Evolutionary conservation across 1,139 yeast genomes (phyloP), one percentile per base, ranked within the genome.

Genomic region (Taphrina deformans): DNA sequence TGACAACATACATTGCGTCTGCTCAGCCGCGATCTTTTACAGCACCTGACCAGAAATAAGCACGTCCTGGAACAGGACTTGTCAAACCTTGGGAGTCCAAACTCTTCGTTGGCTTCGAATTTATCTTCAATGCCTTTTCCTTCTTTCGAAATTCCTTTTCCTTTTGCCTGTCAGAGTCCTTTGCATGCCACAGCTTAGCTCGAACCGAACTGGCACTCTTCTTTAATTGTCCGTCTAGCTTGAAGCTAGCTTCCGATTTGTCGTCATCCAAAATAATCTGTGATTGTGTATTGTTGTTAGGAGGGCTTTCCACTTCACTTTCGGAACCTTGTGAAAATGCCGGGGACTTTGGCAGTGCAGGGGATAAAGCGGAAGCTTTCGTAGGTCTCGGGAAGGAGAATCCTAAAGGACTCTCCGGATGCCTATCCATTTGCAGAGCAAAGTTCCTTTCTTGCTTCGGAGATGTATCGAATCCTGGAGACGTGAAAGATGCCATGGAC

Each of bases 401-500:
- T n/a, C 55, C 26, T 5, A 51, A 31, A 38, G 58, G 58, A 38
- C 58, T 53, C 23, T 35, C 58, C 6, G 48, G 58, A 35, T 38
- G 48, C n/a, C 58, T n/a, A 7, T 53, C 58, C 23, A 24, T 16
- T 1, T 12, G 33, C 12, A 24, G 33, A 4, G 48, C 21, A 14
- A 24, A 18, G 12, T 27, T 29, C 23, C 61, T 27, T 14, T 50
- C 63, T 16, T 50, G 63, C 7, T 31, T 24, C 3, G 63, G 63
- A 6, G 63, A 59, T 9, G 46, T 38, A 23, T 59, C 63, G 21
- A 59, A 59, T 0, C 63, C 63, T 4, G 63, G 63, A n/a, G 63
- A 59, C 21, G 63, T 59, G 78, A 89, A 89, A 1, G 95, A 87
- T 1, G 89, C 79, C 59, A 85, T 86, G 0, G 96, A 87, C 21